These are phyloP conservation scores for Lentinula sp. DNA, from an alignment of 768 basidiomycete species.

Conservation along the genomic window DNA sequence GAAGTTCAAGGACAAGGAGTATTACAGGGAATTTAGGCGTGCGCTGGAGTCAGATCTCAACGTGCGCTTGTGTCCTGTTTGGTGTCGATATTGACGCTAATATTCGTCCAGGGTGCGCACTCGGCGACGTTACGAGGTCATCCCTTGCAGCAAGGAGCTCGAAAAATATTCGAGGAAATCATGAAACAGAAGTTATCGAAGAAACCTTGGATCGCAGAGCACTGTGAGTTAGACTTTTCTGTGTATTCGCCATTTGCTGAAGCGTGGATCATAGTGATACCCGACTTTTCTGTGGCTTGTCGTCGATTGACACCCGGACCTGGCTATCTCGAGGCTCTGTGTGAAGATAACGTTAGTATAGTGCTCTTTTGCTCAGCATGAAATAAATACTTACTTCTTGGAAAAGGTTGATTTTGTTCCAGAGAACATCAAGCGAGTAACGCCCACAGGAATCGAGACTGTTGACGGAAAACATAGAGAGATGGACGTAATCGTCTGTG, in stretches of 20 bases:
- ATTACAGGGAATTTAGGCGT: constrained; percentile 42
- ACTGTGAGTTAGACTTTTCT: constrained; percentile 26
- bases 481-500: constrained; percentile 57
- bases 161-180: constrained; percentile 29
- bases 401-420: constrained; percentile 47
- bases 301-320: constrained; percentile 63
- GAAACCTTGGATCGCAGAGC: constrained; percentile 56
- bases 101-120: constrained; percentile 26
- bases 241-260: neutral
- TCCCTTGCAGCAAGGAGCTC: constrained; percentile 28
- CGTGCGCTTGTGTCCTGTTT: constrained; percentile 20
- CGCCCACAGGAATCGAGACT: constrained; percentile 49
- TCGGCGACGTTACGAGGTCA: constrained; percentile 34
- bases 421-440: constrained; percentile 43
- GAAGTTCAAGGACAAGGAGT: constrained; percentile 37
- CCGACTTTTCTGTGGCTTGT: constrained; percentile 53
- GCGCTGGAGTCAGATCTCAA: constrained; percentile 45
- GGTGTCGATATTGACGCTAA: neutral
- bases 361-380: neutral
- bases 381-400: neutral
- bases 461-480: constrained; percentile 47
- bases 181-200: constrained; percentile 47
- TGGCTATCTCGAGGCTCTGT: constrained; percentile 61
- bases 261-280: constrained; percentile 36
- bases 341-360: constrained; percentile 47